phyloP scores from a whole-genome alignment of 192 early-diverging fungal species.

The Geranomyces michiganensis region DNA sequence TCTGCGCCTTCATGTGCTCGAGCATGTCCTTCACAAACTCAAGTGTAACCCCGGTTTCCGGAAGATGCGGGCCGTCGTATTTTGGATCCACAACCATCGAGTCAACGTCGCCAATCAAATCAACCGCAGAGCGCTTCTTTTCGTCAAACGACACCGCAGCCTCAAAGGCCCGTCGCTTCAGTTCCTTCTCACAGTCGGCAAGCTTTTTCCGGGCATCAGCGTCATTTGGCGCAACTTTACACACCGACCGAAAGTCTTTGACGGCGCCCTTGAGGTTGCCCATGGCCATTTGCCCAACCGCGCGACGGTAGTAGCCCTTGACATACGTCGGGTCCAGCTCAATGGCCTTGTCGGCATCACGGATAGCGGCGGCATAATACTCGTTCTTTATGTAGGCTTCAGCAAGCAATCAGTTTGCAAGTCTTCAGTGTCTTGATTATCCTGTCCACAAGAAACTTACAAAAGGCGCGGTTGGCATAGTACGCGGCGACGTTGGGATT shows the following conservation, averaged over 20 bases:
- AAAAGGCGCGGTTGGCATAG: constrained; percentile 90
- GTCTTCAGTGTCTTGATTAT: background rate
- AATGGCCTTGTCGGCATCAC: constrained; percentile 84
- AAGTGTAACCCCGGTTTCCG: constrained; percentile 70
- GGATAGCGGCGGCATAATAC: constrained; percentile 72
- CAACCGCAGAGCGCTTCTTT: constrained; percentile 47
- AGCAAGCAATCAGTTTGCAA: background rate
- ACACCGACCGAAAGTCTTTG: constrained; percentile 65
- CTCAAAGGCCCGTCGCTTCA: constrained; percentile 85
- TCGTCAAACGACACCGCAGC: constrained; percentile 82
- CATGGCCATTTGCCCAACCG: constrained; percentile 84
- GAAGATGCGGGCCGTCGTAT: constrained; percentile 85
- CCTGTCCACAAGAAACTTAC: constrained; percentile 32
- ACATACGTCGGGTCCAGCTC: constrained; percentile 77
- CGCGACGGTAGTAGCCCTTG: constrained; percentile 96
- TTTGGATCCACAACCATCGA: constrained; percentile 60
- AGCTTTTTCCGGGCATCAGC: constrained; percentile 78
- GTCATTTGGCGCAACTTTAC: constrained; percentile 77
- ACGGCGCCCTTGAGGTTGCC: constrained; percentile 77
- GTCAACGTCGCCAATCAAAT: constrained; percentile 67
- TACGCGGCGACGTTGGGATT: constrained; percentile 84
- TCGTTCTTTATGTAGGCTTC: constrained; percentile 80
- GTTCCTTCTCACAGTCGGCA: constrained; percentile 88
- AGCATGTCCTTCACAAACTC: constrained; percentile 81
- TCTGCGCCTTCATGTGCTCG: constrained; percentile 81